Evolutionary conservation across 345 rosid species (phyloP), one percentile per base, ranked within the genome.

Genomic region (Carallia pectinifolia): DNA sequence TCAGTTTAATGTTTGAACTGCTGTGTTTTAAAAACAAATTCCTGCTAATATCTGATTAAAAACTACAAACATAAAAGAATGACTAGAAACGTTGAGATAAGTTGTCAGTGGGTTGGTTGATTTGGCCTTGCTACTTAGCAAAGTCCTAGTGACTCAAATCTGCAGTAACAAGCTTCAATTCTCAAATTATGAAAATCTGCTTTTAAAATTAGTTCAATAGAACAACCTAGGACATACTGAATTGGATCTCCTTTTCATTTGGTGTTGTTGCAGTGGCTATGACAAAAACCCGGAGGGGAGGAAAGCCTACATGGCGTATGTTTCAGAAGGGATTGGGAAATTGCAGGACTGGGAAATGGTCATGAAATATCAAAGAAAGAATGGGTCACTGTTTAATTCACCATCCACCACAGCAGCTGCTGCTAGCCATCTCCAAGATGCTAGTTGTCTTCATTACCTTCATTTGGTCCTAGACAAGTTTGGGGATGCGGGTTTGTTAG

Each of bases 391-490:
- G 72, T 93, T 86, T 67, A 82, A 93, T 79, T 93, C 97, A 69
- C 98, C 98, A 64, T 86, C 98, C 19, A 64, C 97, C 75, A 88
- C 98, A 61, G 98, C 97, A 48, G 91, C 90, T 61, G 90, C 94
- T 59, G 77, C 84, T 76, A 72, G 72, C 54, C 86, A 81, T 70
- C 77, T 83, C 66, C 80, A 79, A 31, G 81, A 89, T 71, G 78
- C 79, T 63, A 77, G 76, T 4, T 91, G 97, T 77, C 88, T 91
- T 66, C 76, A 37, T 36, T 93, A 93, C 62, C 92, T 93, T 66
- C 70, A 36, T 10, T 75, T 79, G 7, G 77, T 85, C 75, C 40
- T 93, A 47, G 79, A 82, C 76, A 91, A 87, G 75, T 89, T 83
- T 44, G 87, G 83, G n/a, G 69, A 81, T 83, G 89, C 89, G 85